A percentile compares a stretch with the other conserved stretches of the same genome.
Evolutionary conservation across 352 stramenopile species (phyloP).

Genomic region (Elongisporangium anandrum): DNA sequence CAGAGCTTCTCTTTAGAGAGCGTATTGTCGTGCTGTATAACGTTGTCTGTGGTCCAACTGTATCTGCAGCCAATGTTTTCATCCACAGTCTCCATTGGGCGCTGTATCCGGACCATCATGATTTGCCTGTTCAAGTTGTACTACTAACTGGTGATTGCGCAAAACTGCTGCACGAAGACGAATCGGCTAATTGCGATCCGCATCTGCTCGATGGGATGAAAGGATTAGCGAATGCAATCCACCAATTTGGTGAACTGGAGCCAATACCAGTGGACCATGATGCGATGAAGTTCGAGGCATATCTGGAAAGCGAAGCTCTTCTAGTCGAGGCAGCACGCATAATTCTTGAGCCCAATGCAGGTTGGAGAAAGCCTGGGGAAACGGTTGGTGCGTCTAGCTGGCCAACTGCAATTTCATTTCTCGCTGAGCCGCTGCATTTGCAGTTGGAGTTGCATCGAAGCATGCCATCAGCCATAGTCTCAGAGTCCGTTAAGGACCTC

Average conservation of each 20-base stretch:
- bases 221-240: slow-evolving; percentile 10
- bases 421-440: slow-evolving; percentile 4
- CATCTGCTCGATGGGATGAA: slow-evolving; percentile 19
- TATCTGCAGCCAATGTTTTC: slow-evolving; percentile 24
- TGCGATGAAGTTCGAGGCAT: slow-evolving; percentile 39
- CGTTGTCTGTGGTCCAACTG: slow-evolving; percentile 25
- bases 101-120: slow-evolving; percentile 18
- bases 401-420: slow-evolving; percentile 31
- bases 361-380: slow-evolving; percentile 34
- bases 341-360: slow-evolving; percentile 30
- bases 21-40: slow-evolving; percentile 23
- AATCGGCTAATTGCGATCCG: slow-evolving; percentile 10
- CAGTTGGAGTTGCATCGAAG: too few relatives aligned
- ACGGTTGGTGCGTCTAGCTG: slow-evolving; percentile 62
- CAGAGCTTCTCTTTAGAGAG: neutral
- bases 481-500: too few relatives aligned
- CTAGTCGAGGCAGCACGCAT: slow-evolving; percentile 43
- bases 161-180: neutral
- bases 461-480: too few relatives aligned
- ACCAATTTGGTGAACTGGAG: slow-evolving; percentile 12
- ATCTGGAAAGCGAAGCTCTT: slow-evolving; percentile 53
- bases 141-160: slow-evolving; percentile 8
- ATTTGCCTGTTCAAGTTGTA: slow-evolving; percentile 20
- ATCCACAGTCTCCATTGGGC: slow-evolving; percentile 18
- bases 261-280: slow-evolving; percentile 8